These are phyloP conservation scores for Nematocida ironsii DNA, from an alignment of 371 early-diverging fungal species.

Conservation along the genomic window DNA sequence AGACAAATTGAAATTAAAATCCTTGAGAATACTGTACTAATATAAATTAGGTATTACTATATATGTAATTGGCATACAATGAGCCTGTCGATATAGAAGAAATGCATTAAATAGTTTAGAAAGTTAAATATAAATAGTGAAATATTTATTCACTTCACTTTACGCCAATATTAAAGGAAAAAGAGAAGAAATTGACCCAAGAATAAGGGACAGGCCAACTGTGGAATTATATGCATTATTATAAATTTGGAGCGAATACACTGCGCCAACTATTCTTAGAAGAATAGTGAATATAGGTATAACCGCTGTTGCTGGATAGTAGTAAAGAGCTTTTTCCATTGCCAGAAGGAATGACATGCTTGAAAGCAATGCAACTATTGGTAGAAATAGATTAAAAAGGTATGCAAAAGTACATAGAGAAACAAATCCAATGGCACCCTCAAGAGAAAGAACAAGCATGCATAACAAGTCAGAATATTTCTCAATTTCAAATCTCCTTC, in stretches of 20 bases:
- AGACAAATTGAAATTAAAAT: too few species aligned
- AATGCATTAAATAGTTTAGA: too few species aligned
- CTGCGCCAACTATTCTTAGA: constrained; percentile 7
- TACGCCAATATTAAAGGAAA: constrained; percentile 55
- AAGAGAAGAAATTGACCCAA: constrained; percentile 39
- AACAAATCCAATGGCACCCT: constrained; percentile 38
- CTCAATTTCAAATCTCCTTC: neutral
- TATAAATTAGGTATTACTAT: too few species aligned
- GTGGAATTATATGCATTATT: constrained; percentile 4
- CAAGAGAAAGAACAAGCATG: constrained; percentile 39
- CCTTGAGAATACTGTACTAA: too few species aligned
- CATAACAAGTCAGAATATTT: constrained; percentile 35
- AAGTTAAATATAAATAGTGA: neutral
- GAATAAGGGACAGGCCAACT: constrained; percentile 17
- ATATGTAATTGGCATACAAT: too few species aligned
- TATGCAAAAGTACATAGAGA: constrained; percentile 26
- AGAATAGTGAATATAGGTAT: constrained; percentile 51
- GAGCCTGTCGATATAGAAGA: too few species aligned
- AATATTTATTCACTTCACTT: neutral
- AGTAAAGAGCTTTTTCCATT: constrained; percentile 57
- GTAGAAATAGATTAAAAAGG: neutral
- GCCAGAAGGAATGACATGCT: constrained; percentile 41
- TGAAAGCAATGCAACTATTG: constrained; percentile 16
- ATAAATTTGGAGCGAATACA: constrained; percentile 14
- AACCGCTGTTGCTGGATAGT: constrained; percentile 60